Conservation (phyloP, 768 basidiomycete genomes). For the Trametes elegans region DNA sequence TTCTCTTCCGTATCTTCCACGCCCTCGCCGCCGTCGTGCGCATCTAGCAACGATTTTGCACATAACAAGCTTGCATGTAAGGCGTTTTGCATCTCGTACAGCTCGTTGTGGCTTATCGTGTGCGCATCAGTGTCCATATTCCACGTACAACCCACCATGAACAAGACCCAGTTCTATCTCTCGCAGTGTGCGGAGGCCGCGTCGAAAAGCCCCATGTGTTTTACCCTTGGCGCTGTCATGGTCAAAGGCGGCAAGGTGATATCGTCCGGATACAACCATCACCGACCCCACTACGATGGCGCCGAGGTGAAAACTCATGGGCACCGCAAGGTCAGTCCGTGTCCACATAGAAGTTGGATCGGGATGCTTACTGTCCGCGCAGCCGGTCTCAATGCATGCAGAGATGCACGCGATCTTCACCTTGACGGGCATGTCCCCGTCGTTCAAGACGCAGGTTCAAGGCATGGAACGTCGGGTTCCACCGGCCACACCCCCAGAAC, state of each 20-base stretch:
- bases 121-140: background rate
- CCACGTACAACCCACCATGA: slow-evolving; percentile 32
- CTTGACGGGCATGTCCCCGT: slow-evolving; percentile 47
- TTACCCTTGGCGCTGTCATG: slow-evolving; percentile 44
- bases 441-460: slow-evolving; percentile 56
- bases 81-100: background rate
- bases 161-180: slow-evolving; percentile 50
- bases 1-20: background rate
- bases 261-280: slow-evolving; percentile 52
- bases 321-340: slow-evolving; percentile 36
- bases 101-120: background rate
- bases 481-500: slow-evolving; percentile 24
- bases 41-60: background rate
- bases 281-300: slow-evolving; percentile 53
- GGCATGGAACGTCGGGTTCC: slow-evolving; percentile 32
- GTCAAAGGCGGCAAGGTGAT: slow-evolving; percentile 58
- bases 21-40: background rate
- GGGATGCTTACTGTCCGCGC: background rate
- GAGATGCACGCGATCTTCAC: slow-evolving; percentile 61
- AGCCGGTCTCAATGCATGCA: slow-evolving; percentile 53
- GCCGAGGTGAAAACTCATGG: slow-evolving; percentile 37
- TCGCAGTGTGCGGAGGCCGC: slow-evolving; percentile 49
- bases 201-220: slow-evolving; percentile 50
- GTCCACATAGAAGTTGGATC: slow-evolving; percentile 23
- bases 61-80: background rate